Conservation (phyloP, 306 rosid genomes). For the Casuarina equisetifolia region DNA sequence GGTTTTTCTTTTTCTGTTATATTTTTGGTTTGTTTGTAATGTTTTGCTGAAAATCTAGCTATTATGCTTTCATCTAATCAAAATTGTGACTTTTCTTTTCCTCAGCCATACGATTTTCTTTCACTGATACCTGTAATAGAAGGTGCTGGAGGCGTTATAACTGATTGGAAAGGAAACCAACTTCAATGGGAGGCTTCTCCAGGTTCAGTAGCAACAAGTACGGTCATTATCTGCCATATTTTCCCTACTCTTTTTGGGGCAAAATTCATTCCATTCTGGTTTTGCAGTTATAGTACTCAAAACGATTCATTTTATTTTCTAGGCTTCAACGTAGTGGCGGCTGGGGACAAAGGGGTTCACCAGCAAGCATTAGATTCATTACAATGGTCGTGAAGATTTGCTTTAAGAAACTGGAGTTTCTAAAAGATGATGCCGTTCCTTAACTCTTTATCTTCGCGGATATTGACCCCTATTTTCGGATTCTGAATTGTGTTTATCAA, state of each 20-base stretch:
- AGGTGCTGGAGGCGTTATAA: constrained; percentile 91
- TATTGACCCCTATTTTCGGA: no score
- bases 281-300: neutral
- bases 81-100: constrained; percentile 6
- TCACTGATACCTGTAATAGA: constrained; percentile 85
- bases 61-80: neutral
- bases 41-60: neutral
- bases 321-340: constrained; percentile 89
- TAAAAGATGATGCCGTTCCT: neutral
- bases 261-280: constrained; percentile 4
- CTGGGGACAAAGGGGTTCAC: constrained; percentile 82
- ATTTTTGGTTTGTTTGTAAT: neutral
- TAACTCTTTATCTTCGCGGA: no score
- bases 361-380: constrained; percentile 66
- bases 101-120: constrained; percentile 91
- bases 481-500: no score
- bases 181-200: constrained; percentile 90
- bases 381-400: constrained; percentile 52
- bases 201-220: constrained; percentile 62
- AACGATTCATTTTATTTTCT: constrained; percentile 6
- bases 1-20: neutral
- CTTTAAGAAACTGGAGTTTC: neutral
- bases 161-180: constrained; percentile 89
- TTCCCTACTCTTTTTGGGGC: neutral
- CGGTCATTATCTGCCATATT: neutral